Evolutionary conservation across 768 basidiomycete genomes (phyloP), one percentile per base, ranked within the genome.

Genomic region (Phaeotremella fagi): DNA sequence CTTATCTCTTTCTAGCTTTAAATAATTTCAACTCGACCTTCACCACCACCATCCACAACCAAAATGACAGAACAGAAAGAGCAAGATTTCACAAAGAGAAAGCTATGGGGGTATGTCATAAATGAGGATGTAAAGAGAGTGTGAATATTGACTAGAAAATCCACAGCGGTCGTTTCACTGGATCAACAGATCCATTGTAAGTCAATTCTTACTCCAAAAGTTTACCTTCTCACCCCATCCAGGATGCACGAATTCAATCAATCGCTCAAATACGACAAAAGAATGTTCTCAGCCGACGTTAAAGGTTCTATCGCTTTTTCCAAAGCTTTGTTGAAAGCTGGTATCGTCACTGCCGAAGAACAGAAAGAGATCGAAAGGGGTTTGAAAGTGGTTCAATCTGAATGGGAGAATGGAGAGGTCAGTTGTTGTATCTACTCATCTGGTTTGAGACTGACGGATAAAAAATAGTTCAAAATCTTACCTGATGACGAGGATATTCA

Each of bases 171-270:
- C 78, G 90, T 28, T 92, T 92, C 69, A 89, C 87, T 12, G 88
- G 88, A 43, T 83, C 82, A 62, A 90, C 88, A 0, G 91, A 95
- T 75, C 91, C 88, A 26, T 74, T 90, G 87, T 87, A 75, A 57
- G 82, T 62, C n/a, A n/a, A 14, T 22, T 37, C 33, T 15, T 12
- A 29, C 22, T 76, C 22, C 31, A n/a, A 20, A 5, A 1, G 37
- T 4, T 24, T n/a, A 18, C 24, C 1, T 15, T 29, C 4, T 22
- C 48, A 46, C 45, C 29, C 15, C 27, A 18, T 18, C 11, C 56
- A 94, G 90, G 41, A 98, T 98, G 94, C 90, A 95, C 75, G 87
- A 84, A 26, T 98, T 94, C 79, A 98, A 97, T 73, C 90, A 97
- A 74, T 97, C 91, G 23, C 79, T 99, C 63, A 84, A 82, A 59